These are phyloP conservation scores for Cryptococcus neoformans DNA, from an alignment of 1,284 basidiomycete species.

Conservation along the genomic window DNA sequence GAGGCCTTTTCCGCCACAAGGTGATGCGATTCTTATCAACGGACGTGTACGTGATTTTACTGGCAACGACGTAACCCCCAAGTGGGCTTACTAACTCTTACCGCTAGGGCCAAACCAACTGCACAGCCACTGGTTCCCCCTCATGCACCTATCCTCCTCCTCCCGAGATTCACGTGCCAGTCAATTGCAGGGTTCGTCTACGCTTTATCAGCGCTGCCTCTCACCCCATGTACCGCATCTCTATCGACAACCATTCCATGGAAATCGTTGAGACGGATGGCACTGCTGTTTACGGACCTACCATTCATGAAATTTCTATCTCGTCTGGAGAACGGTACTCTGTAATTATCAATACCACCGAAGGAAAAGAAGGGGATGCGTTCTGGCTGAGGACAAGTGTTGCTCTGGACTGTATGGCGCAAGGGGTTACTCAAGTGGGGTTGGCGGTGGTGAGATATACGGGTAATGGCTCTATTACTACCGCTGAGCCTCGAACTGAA, in stretches of 20 bases:
- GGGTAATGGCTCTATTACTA: not conserved
- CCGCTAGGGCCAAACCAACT: conserved; percentile 6
- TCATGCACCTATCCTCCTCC: conserved; percentile 1
- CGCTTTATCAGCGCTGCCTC: conserved; percentile 20
- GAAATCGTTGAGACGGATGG: conserved; percentile 34
- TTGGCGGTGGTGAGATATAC: conserved; percentile 8
- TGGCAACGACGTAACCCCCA: not conserved
- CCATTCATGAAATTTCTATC: conserved; percentile 23
- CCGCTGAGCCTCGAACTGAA: not conserved
- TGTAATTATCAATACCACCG: conserved; percentile 32
- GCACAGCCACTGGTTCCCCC: conserved; percentile 2
- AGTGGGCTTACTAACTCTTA: not conserved
- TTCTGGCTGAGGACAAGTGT: conserved; percentile 37
- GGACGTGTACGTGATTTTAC: conserved; percentile 10
- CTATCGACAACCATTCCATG: conserved; percentile 32
- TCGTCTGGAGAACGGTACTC: conserved; percentile 39
- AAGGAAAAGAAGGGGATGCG: conserved; percentile 19
- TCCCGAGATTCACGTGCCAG: conserved; percentile 12
- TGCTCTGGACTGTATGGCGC: conserved; percentile 6
- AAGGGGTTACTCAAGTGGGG: conserved; percentile 1
- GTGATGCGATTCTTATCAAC: conserved; percentile 25
- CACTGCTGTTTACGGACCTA: conserved; percentile 18
- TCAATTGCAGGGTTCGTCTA: conserved; percentile 11
- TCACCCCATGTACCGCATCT: conserved; percentile 14
- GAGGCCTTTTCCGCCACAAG: conserved; percentile 13